Percentiles rank a stretch among this genome's conserved stretches.
Evolutionary conservation across 352 stramenopile species (phyloP).

Genomic region (Pythium dissotocum): DNA sequence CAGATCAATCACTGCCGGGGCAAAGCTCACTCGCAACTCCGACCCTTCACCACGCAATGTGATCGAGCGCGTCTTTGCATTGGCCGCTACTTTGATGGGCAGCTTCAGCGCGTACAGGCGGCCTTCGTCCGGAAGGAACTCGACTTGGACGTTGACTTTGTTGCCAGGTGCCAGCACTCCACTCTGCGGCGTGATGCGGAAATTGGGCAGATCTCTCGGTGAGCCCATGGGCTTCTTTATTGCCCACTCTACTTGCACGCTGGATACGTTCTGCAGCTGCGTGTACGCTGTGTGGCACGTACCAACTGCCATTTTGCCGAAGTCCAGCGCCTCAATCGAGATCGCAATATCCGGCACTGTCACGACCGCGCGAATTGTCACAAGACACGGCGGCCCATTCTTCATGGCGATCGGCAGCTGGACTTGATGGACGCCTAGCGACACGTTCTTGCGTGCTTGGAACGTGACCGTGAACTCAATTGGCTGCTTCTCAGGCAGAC

Average conservation of each 20-base stretch:
- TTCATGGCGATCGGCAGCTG: slow-evolving; percentile 89
- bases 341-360: slow-evolving; percentile 91
- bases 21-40: slow-evolving; percentile 79
- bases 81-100: slow-evolving; percentile 84
- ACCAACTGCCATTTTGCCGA: slow-evolving; percentile 88
- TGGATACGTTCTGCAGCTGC: slow-evolving; percentile 91
- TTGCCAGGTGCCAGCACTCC: slow-evolving; percentile 76
- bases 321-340: slow-evolving; percentile 84
- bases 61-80: slow-evolving; percentile 79
- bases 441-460: slow-evolving; percentile 83
- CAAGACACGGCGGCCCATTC: slow-evolving; percentile 86
- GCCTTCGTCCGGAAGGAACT: slow-evolving; percentile 88
- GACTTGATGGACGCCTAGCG: slow-evolving; percentile 73
- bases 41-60: slow-evolving; percentile 77
- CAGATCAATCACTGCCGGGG: slow-evolving; percentile 79
- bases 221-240: slow-evolving; percentile 90
- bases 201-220: slow-evolving; percentile 75
- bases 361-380: slow-evolving; percentile 88
- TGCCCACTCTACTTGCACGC: slow-evolving; percentile 88
- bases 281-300: slow-evolving; percentile 88
- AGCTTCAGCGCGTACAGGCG: slow-evolving; percentile 83
- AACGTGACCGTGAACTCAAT: slow-evolving; percentile 93
- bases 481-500: slow-evolving; percentile 85
- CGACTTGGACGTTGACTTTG: slow-evolving; percentile 87
- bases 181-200: slow-evolving; percentile 72